Evolutionary conservation across 2,329 filamentous ascomycete species (phyloP).

Genomic region (Colletotrichum sp.): DNA sequence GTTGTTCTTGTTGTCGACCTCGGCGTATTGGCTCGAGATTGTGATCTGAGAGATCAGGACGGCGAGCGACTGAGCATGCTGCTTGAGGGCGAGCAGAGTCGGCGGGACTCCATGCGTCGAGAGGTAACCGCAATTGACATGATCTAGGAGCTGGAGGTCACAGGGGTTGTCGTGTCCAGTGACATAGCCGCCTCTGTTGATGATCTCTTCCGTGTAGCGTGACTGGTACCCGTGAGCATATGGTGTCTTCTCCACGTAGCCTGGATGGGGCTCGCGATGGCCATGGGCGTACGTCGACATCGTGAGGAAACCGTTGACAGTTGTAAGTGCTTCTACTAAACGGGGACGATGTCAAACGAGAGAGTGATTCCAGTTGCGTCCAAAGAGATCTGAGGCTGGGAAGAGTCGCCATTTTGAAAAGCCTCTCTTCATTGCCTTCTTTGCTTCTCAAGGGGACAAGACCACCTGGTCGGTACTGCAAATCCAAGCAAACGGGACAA

Average conservation of each 20-base stretch:
- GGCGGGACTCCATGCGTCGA: conserved; percentile 56
- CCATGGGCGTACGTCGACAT: background rate
- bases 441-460: background rate
- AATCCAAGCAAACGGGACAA: background rate
- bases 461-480: background rate
- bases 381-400: background rate
- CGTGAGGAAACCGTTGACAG: background rate
- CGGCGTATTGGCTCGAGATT: conserved; percentile 35
- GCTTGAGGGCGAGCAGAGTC: conserved; percentile 62
- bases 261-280: background rate
- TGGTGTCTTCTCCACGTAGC: conserved; percentile 4
- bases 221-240: conserved; percentile 18
- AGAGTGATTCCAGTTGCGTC: background rate
- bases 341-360: background rate
- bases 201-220: conserved; percentile 7
- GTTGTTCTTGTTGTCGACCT: conserved; percentile 29
- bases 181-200: background rate
- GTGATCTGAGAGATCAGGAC: conserved; percentile 55
- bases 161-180: background rate
- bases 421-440: background rate
- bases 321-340: background rate
- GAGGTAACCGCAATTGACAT: conserved; percentile 63
- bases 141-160: conserved; percentile 31
- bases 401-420: background rate
- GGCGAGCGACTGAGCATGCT: conserved; percentile 63